phyloP scores from a whole-genome alignment of 768 basidiomycete species.

The Lactarius evosmus region DNA sequence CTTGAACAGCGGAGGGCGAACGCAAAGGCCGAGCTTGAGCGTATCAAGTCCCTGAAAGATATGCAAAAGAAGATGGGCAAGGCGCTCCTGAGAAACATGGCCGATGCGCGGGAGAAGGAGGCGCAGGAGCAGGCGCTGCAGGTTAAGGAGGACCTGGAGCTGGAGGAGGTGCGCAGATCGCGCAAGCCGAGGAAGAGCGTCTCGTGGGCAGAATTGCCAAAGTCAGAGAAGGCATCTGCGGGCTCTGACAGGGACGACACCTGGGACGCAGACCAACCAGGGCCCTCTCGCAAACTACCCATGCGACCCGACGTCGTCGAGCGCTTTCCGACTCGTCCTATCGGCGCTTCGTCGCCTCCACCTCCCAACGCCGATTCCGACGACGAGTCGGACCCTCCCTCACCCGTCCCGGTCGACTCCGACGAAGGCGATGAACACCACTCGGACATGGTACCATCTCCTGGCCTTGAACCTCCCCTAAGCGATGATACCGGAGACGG shows the following conservation, averaged over 20 bases:
- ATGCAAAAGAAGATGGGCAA: conserved; percentile 80
- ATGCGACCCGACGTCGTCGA: conserved; percentile 74
- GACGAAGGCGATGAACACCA: conserved; percentile 34
- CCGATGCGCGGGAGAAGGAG: conserved; percentile 41
- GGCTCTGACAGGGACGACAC: conserved; percentile 53
- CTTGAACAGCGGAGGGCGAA: conserved; percentile 51
- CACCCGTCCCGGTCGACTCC: conserved; percentile 35
- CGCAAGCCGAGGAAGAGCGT: conserved; percentile 59
- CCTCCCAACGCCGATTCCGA: conserved; percentile 52
- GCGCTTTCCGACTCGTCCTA: conserved; percentile 42
- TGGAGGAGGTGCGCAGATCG: conserved; percentile 33
- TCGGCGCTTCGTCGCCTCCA: conserved; percentile 29
- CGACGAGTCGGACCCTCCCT: conserved; percentile 55
- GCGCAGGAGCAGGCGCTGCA: conserved; percentile 36
- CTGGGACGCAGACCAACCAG: conserved; percentile 38
- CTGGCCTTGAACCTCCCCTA: background rate
- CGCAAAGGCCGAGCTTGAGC: conserved; percentile 41
- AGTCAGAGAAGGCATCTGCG: conserved; percentile 30
- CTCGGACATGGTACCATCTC: conserved; percentile 19
- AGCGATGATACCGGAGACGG: conserved; percentile 29
- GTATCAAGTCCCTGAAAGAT: conserved; percentile 40
- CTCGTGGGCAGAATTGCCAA: conserved; percentile 52
- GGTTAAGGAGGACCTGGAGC: conserved; percentile 32
- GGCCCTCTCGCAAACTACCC: conserved; percentile 40
- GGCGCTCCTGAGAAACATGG: conserved; percentile 51